Evolutionary conservation across 345 rosid genomes (phyloP).

Genomic region (Aquilaria malaccensis): DNA sequence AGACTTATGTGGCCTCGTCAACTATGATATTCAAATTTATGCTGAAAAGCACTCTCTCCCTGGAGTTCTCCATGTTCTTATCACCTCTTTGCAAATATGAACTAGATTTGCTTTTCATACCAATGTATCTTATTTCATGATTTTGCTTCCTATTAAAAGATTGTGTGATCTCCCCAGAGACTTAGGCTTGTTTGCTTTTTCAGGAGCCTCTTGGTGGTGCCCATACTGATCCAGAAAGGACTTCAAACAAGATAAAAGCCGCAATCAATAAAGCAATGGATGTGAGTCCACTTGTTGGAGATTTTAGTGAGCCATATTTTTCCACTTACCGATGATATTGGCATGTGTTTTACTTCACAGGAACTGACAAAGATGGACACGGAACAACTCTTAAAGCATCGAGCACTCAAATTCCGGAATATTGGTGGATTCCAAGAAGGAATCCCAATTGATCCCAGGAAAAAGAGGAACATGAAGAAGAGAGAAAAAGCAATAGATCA

Average conservation of each 20-base stretch:
- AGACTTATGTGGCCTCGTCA: too few relatives aligned
- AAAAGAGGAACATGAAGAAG: conserved; percentile 67
- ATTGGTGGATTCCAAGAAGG: conserved; percentile 73
- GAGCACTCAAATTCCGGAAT: conserved; percentile 75
- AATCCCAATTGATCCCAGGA: conserved; percentile 50
- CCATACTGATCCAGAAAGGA: conserved; percentile 85
- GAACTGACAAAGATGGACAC: conserved; percentile 69
- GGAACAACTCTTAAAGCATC: conserved; percentile 57
- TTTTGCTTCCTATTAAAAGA: conserved; percentile 9
- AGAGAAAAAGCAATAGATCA: conserved; percentile 35
- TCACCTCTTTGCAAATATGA: too few relatives aligned
- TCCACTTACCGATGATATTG: background rate
- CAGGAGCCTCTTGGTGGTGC: conserved; percentile 99
- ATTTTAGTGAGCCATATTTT: conserved; percentile 11
- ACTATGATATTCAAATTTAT: too few relatives aligned
- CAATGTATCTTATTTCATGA: conserved; percentile 7
- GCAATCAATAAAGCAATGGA: conserved; percentile 73
- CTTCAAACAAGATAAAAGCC: conserved; percentile 78
- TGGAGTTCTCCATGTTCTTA: too few relatives aligned
- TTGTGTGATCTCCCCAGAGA: conserved; percentile 11
- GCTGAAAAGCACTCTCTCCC: too few relatives aligned
- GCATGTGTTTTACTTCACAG: conserved; percentile 25
- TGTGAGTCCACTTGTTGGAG: conserved; percentile 36
- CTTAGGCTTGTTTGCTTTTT: conserved; percentile 9
- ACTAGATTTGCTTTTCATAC: too few relatives aligned